Evolutionary conservation across 345 rosid genomes (phyloP).

Genomic region (Erucastrum elatum): DNA sequence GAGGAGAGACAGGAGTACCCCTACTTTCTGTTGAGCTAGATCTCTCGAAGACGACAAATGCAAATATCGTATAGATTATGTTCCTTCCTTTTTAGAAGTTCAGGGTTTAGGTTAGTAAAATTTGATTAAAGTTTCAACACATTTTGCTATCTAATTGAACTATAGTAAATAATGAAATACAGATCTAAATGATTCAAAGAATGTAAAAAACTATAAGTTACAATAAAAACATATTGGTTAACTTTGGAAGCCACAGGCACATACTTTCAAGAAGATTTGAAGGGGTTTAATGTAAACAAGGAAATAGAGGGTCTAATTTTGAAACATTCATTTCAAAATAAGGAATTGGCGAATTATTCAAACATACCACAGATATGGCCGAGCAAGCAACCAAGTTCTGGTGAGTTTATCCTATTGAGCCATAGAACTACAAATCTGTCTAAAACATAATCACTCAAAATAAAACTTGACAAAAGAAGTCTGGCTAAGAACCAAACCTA

Average conservation of each 20-base stretch:
- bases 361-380: too few species aligned
- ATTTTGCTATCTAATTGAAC: slow-evolving; percentile 1
- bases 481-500: too few species aligned
- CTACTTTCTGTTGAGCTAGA: slow-evolving; percentile 14
- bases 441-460: too few species aligned
- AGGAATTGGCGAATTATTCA: too few species aligned
- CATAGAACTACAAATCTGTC: too few species aligned
- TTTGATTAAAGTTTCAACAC: not conserved
- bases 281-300: too few species aligned
- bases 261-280: not conserved
- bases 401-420: too few species aligned
- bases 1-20: slow-evolving; percentile 28
- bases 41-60: slow-evolving; percentile 29
- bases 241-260: not conserved
- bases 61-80: slow-evolving; percentile 34
- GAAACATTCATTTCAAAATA: too few species aligned
- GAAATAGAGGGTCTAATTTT: too few species aligned
- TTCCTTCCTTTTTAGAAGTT: not conserved
- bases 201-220: not conserved
- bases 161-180: slow-evolving; percentile 19
- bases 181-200: not conserved
- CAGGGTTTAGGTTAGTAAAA: slow-evolving; percentile 15
- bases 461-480: too few species aligned
- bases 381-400: too few species aligned
- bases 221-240: not conserved